Evolutionary conservation across 2,329 filamentous ascomycete species (phyloP), one percentile per base, ranked within the genome.

Genomic region (Ustilaginoidea virens): DNA sequence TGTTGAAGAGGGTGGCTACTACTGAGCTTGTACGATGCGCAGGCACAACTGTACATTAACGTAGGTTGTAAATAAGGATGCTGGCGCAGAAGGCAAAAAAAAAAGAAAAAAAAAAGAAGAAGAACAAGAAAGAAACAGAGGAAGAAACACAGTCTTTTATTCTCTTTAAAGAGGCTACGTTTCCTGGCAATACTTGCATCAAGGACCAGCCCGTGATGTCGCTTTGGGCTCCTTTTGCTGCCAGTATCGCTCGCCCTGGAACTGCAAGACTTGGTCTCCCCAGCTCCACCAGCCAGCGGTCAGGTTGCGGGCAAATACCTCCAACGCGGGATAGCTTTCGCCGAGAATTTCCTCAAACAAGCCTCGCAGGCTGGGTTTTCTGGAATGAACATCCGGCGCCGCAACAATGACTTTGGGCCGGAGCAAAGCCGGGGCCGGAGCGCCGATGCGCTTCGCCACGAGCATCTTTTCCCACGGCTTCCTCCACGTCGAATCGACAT

Each of bases 381-480:
- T 59, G 1, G 80, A 86, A 49, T 90, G 81, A 4, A 81, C 40
- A 45, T 87, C 80, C 1, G 80, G 77, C 14, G 81, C 78, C 1
- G 67, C 72, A 7, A 81, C 48, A 18, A 87, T 58, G 3, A 81
- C 67, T 45, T 65, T 74, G 2, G 51, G 35, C 22, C 35, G 49
- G 13, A 46, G 41, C 19, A 25, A 38, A 12, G 35, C 38, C 1
- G 39, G 42, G 4, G 36, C 46, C 11, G 34, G 39, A 14, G 25
- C 38, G 2, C 55, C 54, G 5, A 39, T 49, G 25, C 49, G 58
- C 42, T 62, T 46, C 46, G 61, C 79, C 27, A 87, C 54, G 10
- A 87, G 51, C 15, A 86, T 49, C 27, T 75, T 61, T 51, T 90
- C 81, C 63, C 80, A 87, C 0, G 81, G 80, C 51, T 76, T 83